A percentile compares a stretch with the other conserved stretches of the same genome.
Conservation (phyloP, 1,284 basidiomycete species). For the Leccinum variabile region DNA sequence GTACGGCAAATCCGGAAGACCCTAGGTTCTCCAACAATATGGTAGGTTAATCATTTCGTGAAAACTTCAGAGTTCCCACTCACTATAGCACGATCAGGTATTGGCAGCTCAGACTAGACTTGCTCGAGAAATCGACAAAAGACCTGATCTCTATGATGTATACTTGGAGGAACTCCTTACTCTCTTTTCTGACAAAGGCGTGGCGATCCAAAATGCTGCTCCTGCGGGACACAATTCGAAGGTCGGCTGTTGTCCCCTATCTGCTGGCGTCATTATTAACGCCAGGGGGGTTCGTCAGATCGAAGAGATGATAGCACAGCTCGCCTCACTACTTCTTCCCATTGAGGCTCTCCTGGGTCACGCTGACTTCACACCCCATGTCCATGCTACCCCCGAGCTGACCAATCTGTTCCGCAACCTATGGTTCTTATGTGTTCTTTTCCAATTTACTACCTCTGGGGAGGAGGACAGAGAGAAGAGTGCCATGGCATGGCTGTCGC, state of each 20-base stretch:
- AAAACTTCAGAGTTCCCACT: background rate
- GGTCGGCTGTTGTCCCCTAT: constrained; percentile 39
- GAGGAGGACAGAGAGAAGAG: constrained; percentile 48
- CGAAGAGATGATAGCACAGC: constrained; percentile 83
- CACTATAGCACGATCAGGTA: constrained; percentile 45
- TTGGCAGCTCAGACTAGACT: constrained; percentile 87
- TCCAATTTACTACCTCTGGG: constrained; percentile 61
- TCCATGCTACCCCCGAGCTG: constrained; percentile 59
- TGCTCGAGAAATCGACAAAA: constrained; percentile 70
- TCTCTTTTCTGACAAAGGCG: constrained; percentile 89
- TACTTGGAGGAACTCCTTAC: constrained; percentile 87
- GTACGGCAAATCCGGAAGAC: constrained; percentile 82
- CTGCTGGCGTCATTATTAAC: constrained; percentile 6
- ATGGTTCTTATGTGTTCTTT: constrained; percentile 92
- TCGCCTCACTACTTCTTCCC: constrained; percentile 84
- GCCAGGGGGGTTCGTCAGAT: constrained; percentile 43
- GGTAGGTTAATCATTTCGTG: constrained; percentile 39
- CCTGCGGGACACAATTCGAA: constrained; percentile 64
- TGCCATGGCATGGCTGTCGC: constrained; percentile 74
- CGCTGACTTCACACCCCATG: constrained; percentile 66
- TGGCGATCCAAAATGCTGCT: constrained; percentile 83
- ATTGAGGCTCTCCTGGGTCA: constrained; percentile 90
- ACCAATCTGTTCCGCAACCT: constrained; percentile 87
- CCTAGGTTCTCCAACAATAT: constrained; percentile 84
- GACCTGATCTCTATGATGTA: constrained; percentile 73